phyloP scores from a whole-genome alignment of 768 basidiomycete genomes.

The Rhodosporidiobolus sp. region DNA sequence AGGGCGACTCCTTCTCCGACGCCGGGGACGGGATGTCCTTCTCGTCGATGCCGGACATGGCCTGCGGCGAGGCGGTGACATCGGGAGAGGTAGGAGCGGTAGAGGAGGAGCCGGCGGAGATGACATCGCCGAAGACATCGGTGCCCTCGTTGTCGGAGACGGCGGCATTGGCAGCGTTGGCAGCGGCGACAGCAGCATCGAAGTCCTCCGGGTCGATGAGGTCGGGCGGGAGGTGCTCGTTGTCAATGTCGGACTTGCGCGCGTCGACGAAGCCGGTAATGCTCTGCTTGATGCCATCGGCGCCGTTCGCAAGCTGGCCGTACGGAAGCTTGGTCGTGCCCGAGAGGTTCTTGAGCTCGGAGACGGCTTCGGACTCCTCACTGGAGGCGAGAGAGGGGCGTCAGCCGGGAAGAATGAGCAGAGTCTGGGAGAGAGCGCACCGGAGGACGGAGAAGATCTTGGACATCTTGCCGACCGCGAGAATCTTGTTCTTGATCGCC shows the following conservation, averaged over 20 bases:
- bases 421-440: constrained; percentile 54
- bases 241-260: constrained; percentile 77
- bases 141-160: constrained; percentile 26
- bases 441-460: constrained; percentile 92
- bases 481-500: constrained; percentile 96
- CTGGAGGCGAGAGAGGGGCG: constrained; percentile 51
- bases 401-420: not conserved
- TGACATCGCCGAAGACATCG: constrained; percentile 38
- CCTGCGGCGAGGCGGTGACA: constrained; percentile 38
- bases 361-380: constrained; percentile 96
- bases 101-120: constrained; percentile 45
- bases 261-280: constrained; percentile 94
- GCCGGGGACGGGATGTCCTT: constrained; percentile 54
- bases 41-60: constrained; percentile 14
- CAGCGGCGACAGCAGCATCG: constrained; percentile 29
- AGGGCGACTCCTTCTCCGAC: constrained; percentile 33
- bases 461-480: constrained; percentile 94
- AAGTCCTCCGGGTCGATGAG: constrained; percentile 64
- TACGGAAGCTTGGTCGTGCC: constrained; percentile 73
- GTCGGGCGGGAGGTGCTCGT: constrained; percentile 95
- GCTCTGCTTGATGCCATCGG: constrained; percentile 91
- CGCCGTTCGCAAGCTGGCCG: constrained; percentile 76
- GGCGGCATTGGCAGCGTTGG: constrained; percentile 29
- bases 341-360: constrained; percentile 87
- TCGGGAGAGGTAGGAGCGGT: constrained; percentile 45